Conservation (phyloP, 768 basidiomycete species). For the Lactifluus subvellereus region DNA sequence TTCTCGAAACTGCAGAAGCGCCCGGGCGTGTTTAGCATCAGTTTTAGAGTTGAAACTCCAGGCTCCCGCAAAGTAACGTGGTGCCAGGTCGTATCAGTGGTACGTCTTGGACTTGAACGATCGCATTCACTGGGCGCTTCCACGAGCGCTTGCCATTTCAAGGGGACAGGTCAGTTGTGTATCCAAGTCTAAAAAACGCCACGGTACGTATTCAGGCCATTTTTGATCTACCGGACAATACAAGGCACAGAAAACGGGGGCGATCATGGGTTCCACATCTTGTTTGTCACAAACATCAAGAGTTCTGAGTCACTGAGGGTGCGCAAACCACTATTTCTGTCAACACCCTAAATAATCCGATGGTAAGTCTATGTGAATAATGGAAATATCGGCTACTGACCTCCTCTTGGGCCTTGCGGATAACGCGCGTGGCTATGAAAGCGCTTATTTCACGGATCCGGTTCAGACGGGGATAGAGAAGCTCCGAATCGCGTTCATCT, state of each 20-base stretch:
- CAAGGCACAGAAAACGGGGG: neutral
- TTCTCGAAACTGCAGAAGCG: constrained; percentile 11
- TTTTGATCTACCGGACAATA: constrained; percentile 7
- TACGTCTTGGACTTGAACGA: neutral
- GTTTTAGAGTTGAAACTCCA: neutral
- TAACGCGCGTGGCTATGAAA: constrained; percentile 65
- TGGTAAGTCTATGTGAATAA: neutral
- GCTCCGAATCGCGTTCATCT: constrained; percentile 58
- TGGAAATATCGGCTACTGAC: constrained; percentile 35
- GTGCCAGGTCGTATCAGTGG: neutral
- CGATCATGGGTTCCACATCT: constrained; percentile 66
- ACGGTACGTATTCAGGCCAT: constrained; percentile 6
- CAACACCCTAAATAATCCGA: constrained; percentile 25
- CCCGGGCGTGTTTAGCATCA: neutral
- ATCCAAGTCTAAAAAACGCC: neutral
- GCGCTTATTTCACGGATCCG: constrained; percentile 84
- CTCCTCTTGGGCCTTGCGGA: constrained; percentile 73
- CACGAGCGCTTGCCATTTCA: neutral
- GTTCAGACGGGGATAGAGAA: constrained; percentile 80
- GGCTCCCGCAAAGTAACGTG: neutral
- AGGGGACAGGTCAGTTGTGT: neutral
- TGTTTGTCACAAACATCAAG: constrained; percentile 45
- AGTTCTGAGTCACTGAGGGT: constrained; percentile 52
- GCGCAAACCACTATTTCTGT: constrained; percentile 40
- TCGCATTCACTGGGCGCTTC: neutral